A percentile compares a stretch with the other conserved stretches of the same genome.
Conservation (phyloP, 2,329 filamentous ascomycete species). For the Aquanectria penicillioides region DNA sequence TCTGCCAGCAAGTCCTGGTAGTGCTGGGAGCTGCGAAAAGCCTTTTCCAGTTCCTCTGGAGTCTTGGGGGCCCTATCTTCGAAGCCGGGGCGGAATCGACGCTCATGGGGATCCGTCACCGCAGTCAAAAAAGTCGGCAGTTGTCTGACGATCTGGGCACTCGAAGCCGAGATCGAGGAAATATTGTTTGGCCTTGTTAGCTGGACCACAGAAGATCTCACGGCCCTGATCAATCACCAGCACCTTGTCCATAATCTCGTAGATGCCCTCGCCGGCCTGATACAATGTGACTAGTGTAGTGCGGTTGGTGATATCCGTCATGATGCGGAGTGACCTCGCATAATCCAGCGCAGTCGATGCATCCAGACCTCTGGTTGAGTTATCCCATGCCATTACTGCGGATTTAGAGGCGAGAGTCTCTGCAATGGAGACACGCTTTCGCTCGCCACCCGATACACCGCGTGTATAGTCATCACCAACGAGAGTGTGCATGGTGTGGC, state of each 20-base stretch:
- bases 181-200: slow-evolving; percentile 71
- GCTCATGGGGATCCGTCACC: slow-evolving; percentile 78
- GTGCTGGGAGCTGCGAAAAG: slow-evolving; percentile 71
- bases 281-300: slow-evolving; percentile 79
- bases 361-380: slow-evolving; percentile 77
- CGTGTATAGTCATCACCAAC: slow-evolving; percentile 77
- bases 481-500: slow-evolving; percentile 74
- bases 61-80: slow-evolving; percentile 76
- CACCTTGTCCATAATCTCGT: slow-evolving; percentile 78
- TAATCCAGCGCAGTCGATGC: slow-evolving; percentile 80
- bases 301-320: slow-evolving; percentile 77
- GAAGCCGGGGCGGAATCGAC: slow-evolving; percentile 72
- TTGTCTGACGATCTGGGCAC: slow-evolving; percentile 77
- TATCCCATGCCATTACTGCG: slow-evolving; percentile 78
- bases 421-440: slow-evolving; percentile 80
- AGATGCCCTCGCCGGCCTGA: slow-evolving; percentile 73
- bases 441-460: slow-evolving; percentile 69
- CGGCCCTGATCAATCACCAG: slow-evolving; percentile 77
- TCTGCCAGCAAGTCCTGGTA: slow-evolving; percentile 71
- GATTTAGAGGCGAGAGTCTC: slow-evolving; percentile 70
- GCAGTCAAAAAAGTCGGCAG: slow-evolving; percentile 81
- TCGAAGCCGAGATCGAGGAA: slow-evolving; percentile 78
- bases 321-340: slow-evolving; percentile 68
- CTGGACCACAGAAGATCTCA: slow-evolving; percentile 76
- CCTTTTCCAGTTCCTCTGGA: slow-evolving; percentile 71